Evolutionary conservation across 345 rosid genomes (phyloP), one percentile per base, ranked within the genome.

Genomic region (Acer negundo): DNA sequence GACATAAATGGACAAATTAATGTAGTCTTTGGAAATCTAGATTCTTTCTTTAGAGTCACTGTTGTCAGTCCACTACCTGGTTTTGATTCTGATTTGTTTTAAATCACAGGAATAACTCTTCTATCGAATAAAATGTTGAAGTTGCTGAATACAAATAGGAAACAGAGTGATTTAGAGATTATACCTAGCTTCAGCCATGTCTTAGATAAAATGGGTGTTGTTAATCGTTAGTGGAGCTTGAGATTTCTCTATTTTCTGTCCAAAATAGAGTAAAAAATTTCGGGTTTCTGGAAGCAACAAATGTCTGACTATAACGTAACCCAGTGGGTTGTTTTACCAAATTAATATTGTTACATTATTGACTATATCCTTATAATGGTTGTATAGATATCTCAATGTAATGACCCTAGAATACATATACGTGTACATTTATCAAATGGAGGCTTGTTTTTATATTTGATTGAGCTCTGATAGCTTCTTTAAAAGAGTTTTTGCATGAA

Each of bases 371-470:
- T 51, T 70, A 51, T 26, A 49, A 49, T 17, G 15, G 73, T 70
- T 22, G 3, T 20, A 22, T 67, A 40, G 40, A 15, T 69, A n/a
- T 42, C 47, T 16, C 16, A 49, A 42, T 20, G 15, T 67, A 23
- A 47, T 23, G 53, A 49, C 61, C 38, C 38, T 15, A 6, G 7
- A 49, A 47, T 69, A 6, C 31, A 6, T 7, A 42, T 8, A 42
- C 47, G 28, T 49, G n/a, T 7, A 51, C 7, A 8, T 40, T 23
- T n/a, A 22, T 69, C 12, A 61, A 69, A 42, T 69, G 64, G 59
- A 64, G 12, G 73, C 65, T 28, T 28, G 31, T 72, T 70, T 75
- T 61, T 77, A 61, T 62, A 74, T 38, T 35, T 55, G 49, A 38
- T 65, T 55, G 10, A 55, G 15, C 42, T 28, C 62, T 42, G 24